Conservation (phyloP, 805 yeast genomes). For the Kodamaea kakaduensis region DNA sequence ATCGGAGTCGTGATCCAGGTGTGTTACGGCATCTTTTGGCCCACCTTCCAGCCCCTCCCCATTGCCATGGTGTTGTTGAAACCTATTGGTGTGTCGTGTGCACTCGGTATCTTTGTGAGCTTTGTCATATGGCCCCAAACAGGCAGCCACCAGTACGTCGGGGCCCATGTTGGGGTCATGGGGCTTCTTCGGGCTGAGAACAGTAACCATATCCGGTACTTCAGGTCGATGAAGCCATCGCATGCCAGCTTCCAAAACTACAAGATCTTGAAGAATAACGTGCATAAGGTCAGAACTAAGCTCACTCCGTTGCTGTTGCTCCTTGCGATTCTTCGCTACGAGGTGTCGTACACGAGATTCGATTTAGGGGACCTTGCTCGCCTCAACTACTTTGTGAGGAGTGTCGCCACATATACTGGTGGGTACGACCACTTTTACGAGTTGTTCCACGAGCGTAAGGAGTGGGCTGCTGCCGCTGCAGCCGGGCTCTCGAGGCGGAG, state of each 20-base stretch:
- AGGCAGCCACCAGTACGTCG: conserved; percentile 19
- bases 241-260: conserved; percentile 21
- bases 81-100: conserved; percentile 24
- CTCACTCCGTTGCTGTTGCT: conserved; percentile 19
- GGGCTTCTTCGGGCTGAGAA: conserved; percentile 13
- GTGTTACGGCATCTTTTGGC: conserved; percentile 25
- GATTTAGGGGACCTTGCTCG: conserved; percentile 25
- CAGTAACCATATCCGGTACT: conserved; percentile 20
- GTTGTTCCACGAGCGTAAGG: conserved; percentile 25
- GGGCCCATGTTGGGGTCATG: conserved; percentile 16
- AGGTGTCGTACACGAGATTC: conserved; percentile 26
- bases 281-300: conserved; percentile 17
- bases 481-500: conserved; percentile 4
- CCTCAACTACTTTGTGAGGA: conserved; percentile 22
- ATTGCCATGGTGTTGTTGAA: conserved; percentile 18
- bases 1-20: conserved; percentile 20
- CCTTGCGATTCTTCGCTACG: conserved; percentile 18
- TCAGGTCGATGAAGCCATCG: conserved; percentile 26
- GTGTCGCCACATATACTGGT: conserved; percentile 19
- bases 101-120: conserved; percentile 17
- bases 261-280: conserved; percentile 16
- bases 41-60: conserved; percentile 22
- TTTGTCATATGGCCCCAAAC: conserved; percentile 27
- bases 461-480: conserved; percentile 11
- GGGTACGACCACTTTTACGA: conserved; percentile 27